These are phyloP conservation scores for Clarireedia homoeocarpa DNA, from an alignment of 2,329 filamentous ascomycete genomes.

Conservation along the genomic window DNA sequence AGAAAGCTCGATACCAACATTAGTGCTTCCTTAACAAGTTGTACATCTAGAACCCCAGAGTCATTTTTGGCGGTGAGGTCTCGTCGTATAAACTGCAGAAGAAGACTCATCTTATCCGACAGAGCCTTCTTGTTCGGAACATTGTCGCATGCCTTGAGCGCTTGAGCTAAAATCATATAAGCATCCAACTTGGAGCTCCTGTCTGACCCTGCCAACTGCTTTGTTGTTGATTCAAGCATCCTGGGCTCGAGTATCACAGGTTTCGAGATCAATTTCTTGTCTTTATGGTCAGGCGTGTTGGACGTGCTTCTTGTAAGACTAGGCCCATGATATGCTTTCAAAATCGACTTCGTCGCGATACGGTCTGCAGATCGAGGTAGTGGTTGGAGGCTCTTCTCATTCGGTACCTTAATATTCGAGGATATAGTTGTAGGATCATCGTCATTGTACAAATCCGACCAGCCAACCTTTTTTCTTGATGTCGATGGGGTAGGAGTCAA, in stretches of 20 bases:
- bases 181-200: slow-evolving; percentile 71
- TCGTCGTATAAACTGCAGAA: slow-evolving; percentile 76
- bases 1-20: slow-evolving; percentile 72
- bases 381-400: slow-evolving; percentile 12
- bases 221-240: slow-evolving; percentile 79
- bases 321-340: slow-evolving; percentile 56
- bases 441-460: slow-evolving; percentile 50
- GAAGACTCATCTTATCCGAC: slow-evolving; percentile 64
- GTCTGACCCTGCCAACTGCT: slow-evolving; percentile 70
- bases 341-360: slow-evolving; percentile 63
- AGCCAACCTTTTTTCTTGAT: slow-evolving; percentile 50
- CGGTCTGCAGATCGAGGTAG: slow-evolving; percentile 33
- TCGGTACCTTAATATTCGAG: slow-evolving; percentile 11
- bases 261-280: not conserved
- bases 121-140: slow-evolving; percentile 68
- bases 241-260: slow-evolving; percentile 37
- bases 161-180: slow-evolving; percentile 70
- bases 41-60: slow-evolving; percentile 52
- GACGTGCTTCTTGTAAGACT: slow-evolving; percentile 28
- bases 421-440: slow-evolving; percentile 35
- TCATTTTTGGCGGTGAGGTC: slow-evolving; percentile 61
- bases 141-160: slow-evolving; percentile 74
- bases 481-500: slow-evolving; percentile 15
- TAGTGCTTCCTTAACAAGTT: slow-evolving; percentile 69
- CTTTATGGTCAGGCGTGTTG: slow-evolving; percentile 42